Percentiles rank a stretch among this genome's conserved stretches.
These are phyloP conservation scores for Aspergillus funiculosus DNA, from an alignment of 495 filamentous ascomycete genomes.

Conservation along the genomic window DNA sequence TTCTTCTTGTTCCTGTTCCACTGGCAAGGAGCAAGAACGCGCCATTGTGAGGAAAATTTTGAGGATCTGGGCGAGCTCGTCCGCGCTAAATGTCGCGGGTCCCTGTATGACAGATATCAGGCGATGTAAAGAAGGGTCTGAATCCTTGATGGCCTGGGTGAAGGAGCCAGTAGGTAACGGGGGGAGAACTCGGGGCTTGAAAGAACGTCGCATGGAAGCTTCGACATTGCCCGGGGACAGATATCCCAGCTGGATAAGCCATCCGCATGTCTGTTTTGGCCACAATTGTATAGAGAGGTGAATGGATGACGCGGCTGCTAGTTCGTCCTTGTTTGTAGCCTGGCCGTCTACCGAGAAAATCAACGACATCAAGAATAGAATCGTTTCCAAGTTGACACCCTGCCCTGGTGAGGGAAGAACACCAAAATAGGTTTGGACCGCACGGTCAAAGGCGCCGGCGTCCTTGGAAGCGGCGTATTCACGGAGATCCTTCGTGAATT, in stretches of 20 bases:
- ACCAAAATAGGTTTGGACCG: slow-evolving; percentile 34
- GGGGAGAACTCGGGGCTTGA: slow-evolving; percentile 39
- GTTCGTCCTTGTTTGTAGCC: slow-evolving; percentile 11
- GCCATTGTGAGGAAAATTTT: slow-evolving; percentile 37
- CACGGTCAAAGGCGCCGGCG: slow-evolving; percentile 32
- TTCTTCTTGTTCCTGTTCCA: slow-evolving; percentile 23
- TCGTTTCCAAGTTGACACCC: slow-evolving; percentile 39
- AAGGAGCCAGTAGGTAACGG: slow-evolving; percentile 52
- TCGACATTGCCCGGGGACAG: slow-evolving; percentile 57
- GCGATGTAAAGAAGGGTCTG: slow-evolving; percentile 55
- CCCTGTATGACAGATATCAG: slow-evolving; percentile 50
- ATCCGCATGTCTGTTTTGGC: slow-evolving; percentile 50
- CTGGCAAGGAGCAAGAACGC: slow-evolving; percentile 26
- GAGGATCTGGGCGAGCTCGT: slow-evolving; percentile 41
- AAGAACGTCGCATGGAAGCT: slow-evolving; percentile 48
- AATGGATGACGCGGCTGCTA: slow-evolving; percentile 24
- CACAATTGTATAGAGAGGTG: slow-evolving; percentile 45
- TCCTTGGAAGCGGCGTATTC: slow-evolving; percentile 26
- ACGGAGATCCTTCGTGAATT: slow-evolving; percentile 26
- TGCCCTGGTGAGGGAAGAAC: slow-evolving; percentile 21
- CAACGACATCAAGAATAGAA: slow-evolving; percentile 47
- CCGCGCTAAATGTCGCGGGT: slow-evolving; percentile 33
- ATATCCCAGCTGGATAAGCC: slow-evolving; percentile 58
- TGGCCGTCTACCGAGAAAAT: slow-evolving; percentile 44
- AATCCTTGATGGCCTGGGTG: slow-evolving; percentile 51